Evolutionary conservation across 2,329 filamentous ascomycete species (phyloP).

Genomic region (Basipetospora chlamydospora): DNA sequence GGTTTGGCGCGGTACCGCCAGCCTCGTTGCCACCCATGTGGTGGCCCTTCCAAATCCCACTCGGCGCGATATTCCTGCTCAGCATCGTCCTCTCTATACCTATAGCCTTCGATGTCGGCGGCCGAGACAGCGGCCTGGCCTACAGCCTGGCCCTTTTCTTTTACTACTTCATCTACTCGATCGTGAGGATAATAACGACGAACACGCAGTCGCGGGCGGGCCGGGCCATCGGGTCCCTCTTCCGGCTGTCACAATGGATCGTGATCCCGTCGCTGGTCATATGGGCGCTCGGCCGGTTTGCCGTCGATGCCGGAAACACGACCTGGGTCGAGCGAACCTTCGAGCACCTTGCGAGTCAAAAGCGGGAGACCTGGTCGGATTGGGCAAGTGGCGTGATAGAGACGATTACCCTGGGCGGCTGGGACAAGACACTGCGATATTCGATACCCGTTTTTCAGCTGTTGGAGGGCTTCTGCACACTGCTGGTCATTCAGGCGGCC

Average conservation of each 20-base stretch:
- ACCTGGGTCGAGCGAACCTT: slow-evolving; percentile 77
- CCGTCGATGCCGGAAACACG: slow-evolving; percentile 64
- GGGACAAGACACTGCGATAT: slow-evolving; percentile 80
- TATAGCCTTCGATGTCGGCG: slow-evolving; percentile 94
- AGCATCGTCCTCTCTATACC: slow-evolving; percentile 92
- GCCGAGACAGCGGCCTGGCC: slow-evolving; percentile 81
- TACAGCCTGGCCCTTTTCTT: slow-evolving; percentile 80
- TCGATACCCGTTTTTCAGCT: slow-evolving; percentile 91
- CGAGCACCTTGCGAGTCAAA: slow-evolving; percentile 45
- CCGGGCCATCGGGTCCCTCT: slow-evolving; percentile 51
- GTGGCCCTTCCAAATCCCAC: slow-evolving; percentile 63
- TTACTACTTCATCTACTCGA: slow-evolving; percentile 84
- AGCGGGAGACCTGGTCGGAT: slow-evolving; percentile 54
- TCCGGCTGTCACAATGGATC: slow-evolving; percentile 72
- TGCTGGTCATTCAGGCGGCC: slow-evolving; percentile 87
- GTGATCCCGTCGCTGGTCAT: slow-evolving; percentile 77
- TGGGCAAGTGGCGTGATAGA: slow-evolving; percentile 79
- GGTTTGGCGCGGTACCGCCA: slow-evolving; percentile 5
- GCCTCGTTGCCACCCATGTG: slow-evolving; percentile 45
- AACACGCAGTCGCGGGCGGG: slow-evolving; percentile 66
- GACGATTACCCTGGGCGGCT: slow-evolving; percentile 64
- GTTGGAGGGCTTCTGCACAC: slow-evolving; percentile 87
- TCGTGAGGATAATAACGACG: slow-evolving; percentile 63
- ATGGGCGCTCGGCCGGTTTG: slow-evolving; percentile 91
- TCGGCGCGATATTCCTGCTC: slow-evolving; percentile 73